A percentile compares a stretch with the other conserved stretches of the same genome.
phyloP scores from a whole-genome alignment of 2,329 filamentous ascomycete genomes.

The Endocalyx cinctus region DNA sequence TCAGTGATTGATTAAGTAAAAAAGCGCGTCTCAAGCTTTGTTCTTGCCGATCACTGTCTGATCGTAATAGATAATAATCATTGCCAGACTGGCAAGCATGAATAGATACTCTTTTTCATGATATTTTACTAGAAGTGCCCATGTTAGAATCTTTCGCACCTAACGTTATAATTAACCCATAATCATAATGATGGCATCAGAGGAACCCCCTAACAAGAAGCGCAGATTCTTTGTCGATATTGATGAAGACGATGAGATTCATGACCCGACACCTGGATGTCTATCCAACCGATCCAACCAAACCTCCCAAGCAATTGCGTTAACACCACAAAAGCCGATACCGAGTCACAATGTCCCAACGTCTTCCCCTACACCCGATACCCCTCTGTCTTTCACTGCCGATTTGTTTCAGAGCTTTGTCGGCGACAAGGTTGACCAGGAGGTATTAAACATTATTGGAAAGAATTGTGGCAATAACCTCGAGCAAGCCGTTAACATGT shows the following conservation, averaged over 20 bases:
- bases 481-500: constrained; percentile 64
- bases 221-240: constrained; percentile 37
- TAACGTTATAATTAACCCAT: too few relatives aligned
- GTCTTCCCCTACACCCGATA: background rate
- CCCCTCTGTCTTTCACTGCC: constrained; percentile 44
- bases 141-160: too few relatives aligned
- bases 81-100: too few relatives aligned
- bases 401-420: constrained; percentile 56
- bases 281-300: constrained; percentile 11
- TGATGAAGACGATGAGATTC: constrained; percentile 21
- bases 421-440: constrained; percentile 48
- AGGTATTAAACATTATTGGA: constrained; percentile 46
- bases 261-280: constrained; percentile 14
- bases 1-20: too few relatives aligned
- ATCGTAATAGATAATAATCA: too few relatives aligned
- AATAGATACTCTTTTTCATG: too few relatives aligned
- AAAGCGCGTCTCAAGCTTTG: too few relatives aligned
- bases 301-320: constrained; percentile 18
- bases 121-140: too few relatives aligned
- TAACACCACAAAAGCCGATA: too few relatives aligned
- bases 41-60: too few relatives aligned
- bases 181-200: too few relatives aligned
- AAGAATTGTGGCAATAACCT: constrained; percentile 53
- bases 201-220: constrained; percentile 31
- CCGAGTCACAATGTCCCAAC: constrained; percentile 14